Conservation (phyloP, 2,329 filamentous ascomycete species). For the Sporothrix brunneoviolacea region DNA sequence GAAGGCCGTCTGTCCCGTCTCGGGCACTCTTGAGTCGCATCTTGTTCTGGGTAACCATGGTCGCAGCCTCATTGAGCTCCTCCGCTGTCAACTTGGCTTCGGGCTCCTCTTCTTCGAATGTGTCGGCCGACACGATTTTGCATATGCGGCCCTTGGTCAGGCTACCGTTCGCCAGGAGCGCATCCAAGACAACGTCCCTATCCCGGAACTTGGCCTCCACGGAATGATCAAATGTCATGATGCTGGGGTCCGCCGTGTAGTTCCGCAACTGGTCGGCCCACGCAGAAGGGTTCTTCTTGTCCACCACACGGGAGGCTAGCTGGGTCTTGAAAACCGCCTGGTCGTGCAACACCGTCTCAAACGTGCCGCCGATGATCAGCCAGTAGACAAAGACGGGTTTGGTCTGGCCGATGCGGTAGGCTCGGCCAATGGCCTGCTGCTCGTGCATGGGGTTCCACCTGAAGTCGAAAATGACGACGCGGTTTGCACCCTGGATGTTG, state of each 20-base stretch:
- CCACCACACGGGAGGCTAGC: slow-evolving; percentile 71
- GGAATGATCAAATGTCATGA: slow-evolving; percentile 46
- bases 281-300: slow-evolving; percentile 70
- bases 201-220: slow-evolving; percentile 41
- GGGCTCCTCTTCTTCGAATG: slow-evolving; percentile 63
- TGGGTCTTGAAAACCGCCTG: slow-evolving; percentile 76
- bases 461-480: slow-evolving; percentile 81
- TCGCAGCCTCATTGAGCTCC: slow-evolving; percentile 50
- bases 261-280: slow-evolving; percentile 51
- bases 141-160: slow-evolving; percentile 37
- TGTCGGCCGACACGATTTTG: slow-evolving; percentile 60
- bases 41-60: slow-evolving; percentile 24
- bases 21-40: not conserved
- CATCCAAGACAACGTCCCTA: slow-evolving; percentile 57
- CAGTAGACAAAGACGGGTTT: slow-evolving; percentile 82
- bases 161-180: slow-evolving; percentile 32
- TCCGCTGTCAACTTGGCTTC: slow-evolving; percentile 53
- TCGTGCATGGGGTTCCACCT: slow-evolving; percentile 74
- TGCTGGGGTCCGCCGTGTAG: slow-evolving; percentile 53
- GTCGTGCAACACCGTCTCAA: slow-evolving; percentile 68
- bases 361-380: slow-evolving; percentile 70
- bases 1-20: not conserved
- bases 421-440: slow-evolving; percentile 79
- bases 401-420: slow-evolving; percentile 76
- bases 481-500: slow-evolving; percentile 77